Conservation (phyloP, 805 yeast genomes). For the Lipomyces japonicus region DNA sequence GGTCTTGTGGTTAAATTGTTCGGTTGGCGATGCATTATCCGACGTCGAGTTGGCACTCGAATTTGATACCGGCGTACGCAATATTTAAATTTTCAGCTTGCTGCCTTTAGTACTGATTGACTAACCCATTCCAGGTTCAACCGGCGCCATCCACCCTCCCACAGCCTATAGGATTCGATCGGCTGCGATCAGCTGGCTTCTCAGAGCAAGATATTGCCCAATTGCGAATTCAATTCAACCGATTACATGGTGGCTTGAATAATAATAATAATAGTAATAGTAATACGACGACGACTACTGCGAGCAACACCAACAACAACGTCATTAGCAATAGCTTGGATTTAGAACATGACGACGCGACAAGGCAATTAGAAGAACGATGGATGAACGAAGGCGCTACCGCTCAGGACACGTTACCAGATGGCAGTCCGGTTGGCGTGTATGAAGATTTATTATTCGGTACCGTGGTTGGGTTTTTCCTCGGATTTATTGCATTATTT, state of each 20-base stretch:
- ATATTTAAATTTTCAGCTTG: neutral
- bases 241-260: conserved; percentile 46
- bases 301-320: too few relatives aligned
- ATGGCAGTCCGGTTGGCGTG: conserved; percentile 46
- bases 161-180: conserved; percentile 79
- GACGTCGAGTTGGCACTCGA: conserved; percentile 57
- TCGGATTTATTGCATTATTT: conserved; percentile 70
- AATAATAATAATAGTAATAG: too few relatives aligned
- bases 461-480: conserved; percentile 64
- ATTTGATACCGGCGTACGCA: conserved; percentile 47
- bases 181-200: conserved; percentile 79
- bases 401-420: conserved; percentile 26
- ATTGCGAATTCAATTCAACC: conserved; percentile 68
- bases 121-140: conserved; percentile 36
- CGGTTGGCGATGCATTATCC: conserved; percentile 63
- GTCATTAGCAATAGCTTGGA: conserved; percentile 35
- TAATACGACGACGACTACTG: conserved; percentile 60
- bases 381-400: conserved; percentile 35
- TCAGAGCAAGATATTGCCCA: conserved; percentile 70
- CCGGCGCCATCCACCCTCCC: conserved; percentile 55
- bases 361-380: conserved; percentile 37
- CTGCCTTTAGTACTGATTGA: neutral
- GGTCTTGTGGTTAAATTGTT: conserved; percentile 69
- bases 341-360: conserved; percentile 48
- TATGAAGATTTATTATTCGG: conserved; percentile 64